A percentile compares a stretch with the other conserved stretches of the same genome.
These are phyloP conservation scores for Citeromyces hawaiiensis DNA, from an alignment of 1,139 yeast species.

Conservation along the genomic window DNA sequence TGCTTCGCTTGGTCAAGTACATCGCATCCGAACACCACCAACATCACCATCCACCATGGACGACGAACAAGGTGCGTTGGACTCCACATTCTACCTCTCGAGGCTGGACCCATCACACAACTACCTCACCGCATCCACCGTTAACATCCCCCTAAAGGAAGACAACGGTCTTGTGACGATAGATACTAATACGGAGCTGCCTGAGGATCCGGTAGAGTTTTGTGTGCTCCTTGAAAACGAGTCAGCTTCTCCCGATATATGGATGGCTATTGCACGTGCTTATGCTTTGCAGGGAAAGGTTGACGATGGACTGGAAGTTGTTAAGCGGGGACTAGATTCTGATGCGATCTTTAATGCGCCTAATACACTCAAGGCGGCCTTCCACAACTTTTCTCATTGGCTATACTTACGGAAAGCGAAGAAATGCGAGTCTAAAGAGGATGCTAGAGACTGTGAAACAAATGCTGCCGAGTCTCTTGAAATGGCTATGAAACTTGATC, in stretches of 20 bases:
- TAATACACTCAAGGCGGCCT: slow-evolving; percentile 35
- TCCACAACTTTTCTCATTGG: slow-evolving; percentile 66
- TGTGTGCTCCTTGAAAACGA: slow-evolving; percentile 70
- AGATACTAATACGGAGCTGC: slow-evolving; percentile 58
- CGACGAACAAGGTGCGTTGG: slow-evolving; percentile 6
- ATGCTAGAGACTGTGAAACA: not conserved
- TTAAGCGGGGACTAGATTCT: slow-evolving; percentile 42
- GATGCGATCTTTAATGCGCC: slow-evolving; percentile 20
- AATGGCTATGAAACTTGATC: slow-evolving; percentile 11
- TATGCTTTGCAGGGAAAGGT: slow-evolving; percentile 52
- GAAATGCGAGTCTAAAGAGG: slow-evolving; percentile 6
- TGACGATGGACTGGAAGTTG: slow-evolving; percentile 52
- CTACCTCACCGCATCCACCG: slow-evolving; percentile 10
- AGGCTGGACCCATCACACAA: slow-evolving; percentile 9
- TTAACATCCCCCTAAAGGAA: slow-evolving; percentile 47
- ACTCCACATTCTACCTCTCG: slow-evolving; percentile 11
- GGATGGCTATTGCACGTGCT: slow-evolving; percentile 78
- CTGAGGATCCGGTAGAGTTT: slow-evolving; percentile 80
- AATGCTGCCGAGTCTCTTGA: not conserved
- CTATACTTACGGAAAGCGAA: slow-evolving; percentile 34
- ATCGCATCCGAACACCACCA: too few relatives aligned
- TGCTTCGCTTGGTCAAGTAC: too few relatives aligned
- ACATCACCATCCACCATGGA: too few relatives aligned
- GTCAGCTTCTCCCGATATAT: slow-evolving; percentile 59
- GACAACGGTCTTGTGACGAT: slow-evolving; percentile 57